A percentile compares a stretch with the other conserved stretches of the same genome.
These are phyloP conservation scores for Volvox africanus DNA, from an alignment of 139 green algal species.

Conservation along the genomic window DNA sequence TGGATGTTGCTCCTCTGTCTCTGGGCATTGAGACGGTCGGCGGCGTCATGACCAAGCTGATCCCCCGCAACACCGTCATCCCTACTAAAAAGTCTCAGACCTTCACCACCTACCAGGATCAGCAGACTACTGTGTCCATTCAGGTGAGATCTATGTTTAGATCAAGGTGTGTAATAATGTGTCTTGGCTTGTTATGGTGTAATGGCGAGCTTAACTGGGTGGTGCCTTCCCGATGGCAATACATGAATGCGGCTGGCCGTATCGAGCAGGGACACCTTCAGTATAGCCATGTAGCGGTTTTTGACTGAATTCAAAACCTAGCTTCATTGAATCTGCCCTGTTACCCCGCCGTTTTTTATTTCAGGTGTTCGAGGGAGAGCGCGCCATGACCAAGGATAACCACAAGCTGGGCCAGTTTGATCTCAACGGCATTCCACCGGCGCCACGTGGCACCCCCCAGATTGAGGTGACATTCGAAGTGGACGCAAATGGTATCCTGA, in stretches of 20 bases:
- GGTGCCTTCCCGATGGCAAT: no score
- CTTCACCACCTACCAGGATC: slow-evolving; percentile 99
- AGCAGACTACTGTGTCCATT: slow-evolving; percentile 94
- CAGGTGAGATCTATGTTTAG: slow-evolving; percentile 65
- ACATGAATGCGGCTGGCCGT: no score
- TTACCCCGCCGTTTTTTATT: no score
- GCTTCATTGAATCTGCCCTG: no score
- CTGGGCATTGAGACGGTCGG: slow-evolving; percentile 95
- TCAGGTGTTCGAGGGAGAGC: slow-evolving; percentile 81
- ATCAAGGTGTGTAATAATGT: background rate
- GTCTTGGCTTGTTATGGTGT: background rate
- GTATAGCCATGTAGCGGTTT: no score
- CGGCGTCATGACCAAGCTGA: slow-evolving; percentile 96
- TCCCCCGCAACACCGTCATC: slow-evolving; percentile 92
- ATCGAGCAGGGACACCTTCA: no score
- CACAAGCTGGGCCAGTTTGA: slow-evolving; percentile 94
- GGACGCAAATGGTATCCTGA: slow-evolving; percentile 95
- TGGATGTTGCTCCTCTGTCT: slow-evolving; percentile 83
- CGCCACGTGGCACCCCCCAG: slow-evolving; percentile 86
- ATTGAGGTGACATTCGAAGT: slow-evolving; percentile 94
- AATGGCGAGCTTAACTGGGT: no score
- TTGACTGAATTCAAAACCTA: no score
- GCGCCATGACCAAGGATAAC: slow-evolving; percentile 96
- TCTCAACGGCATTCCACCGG: slow-evolving; percentile 91
- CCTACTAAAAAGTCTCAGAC: slow-evolving; percentile 99